Percentiles rank a stretch among this genome's conserved stretches.
Evolutionary conservation across 192 early-diverging fungal species (phyloP).

Genomic region (Linnemannia zychae): DNA sequence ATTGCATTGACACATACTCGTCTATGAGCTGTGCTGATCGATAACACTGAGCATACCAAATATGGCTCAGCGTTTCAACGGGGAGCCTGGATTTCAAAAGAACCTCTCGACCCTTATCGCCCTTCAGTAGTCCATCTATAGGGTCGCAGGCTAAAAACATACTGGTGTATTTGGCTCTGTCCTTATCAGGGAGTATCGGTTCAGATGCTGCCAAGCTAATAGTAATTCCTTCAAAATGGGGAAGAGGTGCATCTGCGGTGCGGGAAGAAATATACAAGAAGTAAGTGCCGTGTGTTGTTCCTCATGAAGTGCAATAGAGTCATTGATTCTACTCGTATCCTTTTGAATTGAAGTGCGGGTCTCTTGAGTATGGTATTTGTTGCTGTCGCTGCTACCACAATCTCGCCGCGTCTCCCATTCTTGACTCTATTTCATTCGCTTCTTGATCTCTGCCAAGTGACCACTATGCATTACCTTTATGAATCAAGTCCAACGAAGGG

Average conservation of each 20-base stretch:
- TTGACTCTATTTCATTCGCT: too few species aligned
- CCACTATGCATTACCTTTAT: conserved; percentile 59
- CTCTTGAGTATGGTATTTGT: too few species aligned
- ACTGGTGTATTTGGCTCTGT: conserved; percentile 48
- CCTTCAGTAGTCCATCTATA: conserved; percentile 62
- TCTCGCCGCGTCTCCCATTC: too few species aligned
- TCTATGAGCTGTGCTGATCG: too few species aligned
- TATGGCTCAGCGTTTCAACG: conserved; percentile 77
- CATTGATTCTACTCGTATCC: too few species aligned
- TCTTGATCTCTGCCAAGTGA: too few species aligned
- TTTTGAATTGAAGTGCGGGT: too few species aligned
- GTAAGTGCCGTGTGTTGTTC: neutral
- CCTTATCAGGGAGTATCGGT: conserved; percentile 32
- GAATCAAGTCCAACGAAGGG: conserved; percentile 65
- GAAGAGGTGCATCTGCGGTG: conserved; percentile 61
- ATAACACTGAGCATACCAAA: conserved; percentile 74
- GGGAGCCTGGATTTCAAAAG: conserved; percentile 88
- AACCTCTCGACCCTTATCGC: conserved; percentile 78
- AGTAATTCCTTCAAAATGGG: conserved; percentile 71
- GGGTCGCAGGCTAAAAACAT: conserved; percentile 54
- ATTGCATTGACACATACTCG: neutral
- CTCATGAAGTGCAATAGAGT: too few species aligned
- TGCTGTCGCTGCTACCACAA: too few species aligned
- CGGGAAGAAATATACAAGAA: neutral
- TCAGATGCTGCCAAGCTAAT: conserved; percentile 37